phyloP scores from a whole-genome alignment of 2,329 filamentous ascomycete species.

The Botrytis aclada region DNA sequence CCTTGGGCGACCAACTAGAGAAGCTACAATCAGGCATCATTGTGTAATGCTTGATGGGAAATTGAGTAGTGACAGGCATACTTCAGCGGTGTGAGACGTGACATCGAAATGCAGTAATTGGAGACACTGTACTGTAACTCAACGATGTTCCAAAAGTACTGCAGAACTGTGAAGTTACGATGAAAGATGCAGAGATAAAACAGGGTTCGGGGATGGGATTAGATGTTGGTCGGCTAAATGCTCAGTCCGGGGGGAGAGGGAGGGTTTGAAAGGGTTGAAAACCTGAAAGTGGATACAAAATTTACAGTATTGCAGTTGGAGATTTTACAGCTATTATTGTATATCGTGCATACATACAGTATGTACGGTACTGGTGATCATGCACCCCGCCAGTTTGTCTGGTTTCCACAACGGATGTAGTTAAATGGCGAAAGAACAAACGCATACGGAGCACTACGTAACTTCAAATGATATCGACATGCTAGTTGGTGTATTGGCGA shows the following conservation, averaged over 20 bases:
- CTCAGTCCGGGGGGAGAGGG: background rate
- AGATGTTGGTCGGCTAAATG: background rate
- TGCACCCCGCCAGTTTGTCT: background rate
- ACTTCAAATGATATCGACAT: background rate
- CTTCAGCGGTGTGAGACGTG: background rate
- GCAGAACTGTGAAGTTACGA: background rate
- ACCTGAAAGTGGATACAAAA: background rate
- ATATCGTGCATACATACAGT: background rate
- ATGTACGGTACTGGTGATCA: background rate
- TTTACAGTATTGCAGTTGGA: background rate
- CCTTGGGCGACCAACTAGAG: background rate
- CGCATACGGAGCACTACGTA: background rate
- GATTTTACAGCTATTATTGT: too few species aligned
- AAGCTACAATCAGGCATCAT: background rate
- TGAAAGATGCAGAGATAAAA: background rate
- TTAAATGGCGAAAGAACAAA: background rate
- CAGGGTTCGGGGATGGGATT: background rate
- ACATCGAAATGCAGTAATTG: background rate
- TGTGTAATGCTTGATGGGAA: background rate
- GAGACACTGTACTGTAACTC: background rate
- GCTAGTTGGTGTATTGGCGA: background rate
- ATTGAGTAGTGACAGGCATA: constrained; percentile 1
- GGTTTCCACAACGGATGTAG: background rate
- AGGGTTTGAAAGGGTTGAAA: background rate
- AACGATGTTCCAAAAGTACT: constrained; percentile 3